phyloP scores from a whole-genome alignment of 2,329 filamentous ascomycete genomes.

The Cladophialophora carrionii region DNA sequence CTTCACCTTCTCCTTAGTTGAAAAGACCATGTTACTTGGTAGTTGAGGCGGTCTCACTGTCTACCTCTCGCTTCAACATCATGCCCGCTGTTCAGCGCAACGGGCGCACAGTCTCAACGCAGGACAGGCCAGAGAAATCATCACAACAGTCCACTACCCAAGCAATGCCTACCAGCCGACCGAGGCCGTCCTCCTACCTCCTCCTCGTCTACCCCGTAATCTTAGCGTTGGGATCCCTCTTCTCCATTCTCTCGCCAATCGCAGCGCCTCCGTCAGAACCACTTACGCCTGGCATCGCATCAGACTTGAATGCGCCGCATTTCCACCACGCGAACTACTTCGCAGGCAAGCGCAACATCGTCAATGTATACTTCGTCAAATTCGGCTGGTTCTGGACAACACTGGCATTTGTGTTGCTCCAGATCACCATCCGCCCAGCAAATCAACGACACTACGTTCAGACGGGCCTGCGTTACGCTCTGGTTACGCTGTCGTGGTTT shows the following conservation, averaged over 20 bases:
- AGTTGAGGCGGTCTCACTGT: conserved; percentile 4
- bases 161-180: conserved; percentile 15
- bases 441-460: conserved; percentile 46
- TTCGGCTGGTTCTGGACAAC: conserved; percentile 92
- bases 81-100: conserved; percentile 33
- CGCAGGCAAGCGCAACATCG: conserved; percentile 86
- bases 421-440: conserved; percentile 62
- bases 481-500: conserved; percentile 79
- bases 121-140: conserved; percentile 14
- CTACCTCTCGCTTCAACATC: not conserved
- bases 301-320: conserved; percentile 38
- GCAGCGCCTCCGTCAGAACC: conserved; percentile 51
- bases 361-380: conserved; percentile 95
- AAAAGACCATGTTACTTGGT: conserved; percentile 10
- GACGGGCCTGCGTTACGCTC: conserved; percentile 68
- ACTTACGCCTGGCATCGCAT: conserved; percentile 40
- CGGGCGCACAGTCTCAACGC: conserved; percentile 20
- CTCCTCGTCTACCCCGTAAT: conserved; percentile 75
- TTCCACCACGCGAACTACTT: conserved; percentile 67
- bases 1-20: conserved; percentile 1
- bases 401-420: conserved; percentile 69
- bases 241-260: conserved; percentile 76
- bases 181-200: conserved; percentile 36
- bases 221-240: conserved; percentile 79
- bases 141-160: not conserved